phyloP scores from a whole-genome alignment of 257 asterid genomes.

The Apocynum venetum region DNA sequence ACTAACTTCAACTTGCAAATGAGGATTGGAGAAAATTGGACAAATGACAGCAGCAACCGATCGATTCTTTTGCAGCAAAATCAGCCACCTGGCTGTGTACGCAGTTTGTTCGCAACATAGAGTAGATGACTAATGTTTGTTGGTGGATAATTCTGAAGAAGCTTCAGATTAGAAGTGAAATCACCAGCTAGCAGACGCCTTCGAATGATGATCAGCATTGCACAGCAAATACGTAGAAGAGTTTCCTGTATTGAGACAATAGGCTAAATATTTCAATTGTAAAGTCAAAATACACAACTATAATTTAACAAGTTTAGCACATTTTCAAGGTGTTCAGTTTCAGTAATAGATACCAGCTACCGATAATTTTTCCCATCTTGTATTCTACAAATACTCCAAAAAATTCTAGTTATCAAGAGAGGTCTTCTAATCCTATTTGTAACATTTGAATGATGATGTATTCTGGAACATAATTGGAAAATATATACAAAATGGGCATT shows the following conservation, averaged over 20 bases:
- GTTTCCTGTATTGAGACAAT: constrained; percentile 57
- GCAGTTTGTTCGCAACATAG: constrained; percentile 84
- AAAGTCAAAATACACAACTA: background rate
- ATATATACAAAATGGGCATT: background rate
- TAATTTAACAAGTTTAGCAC: background rate
- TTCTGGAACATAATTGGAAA: background rate
- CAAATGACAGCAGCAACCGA: background rate
- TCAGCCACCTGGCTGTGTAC: constrained; percentile 32
- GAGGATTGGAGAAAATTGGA: background rate
- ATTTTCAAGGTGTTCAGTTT: background rate
- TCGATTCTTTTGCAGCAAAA: background rate
- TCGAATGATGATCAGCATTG: constrained; percentile 82
- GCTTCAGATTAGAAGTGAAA: constrained; percentile 85
- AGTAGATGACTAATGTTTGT: constrained; percentile 89
- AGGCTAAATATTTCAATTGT: background rate
- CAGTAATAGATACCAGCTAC: background rate
- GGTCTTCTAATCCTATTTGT: background rate
- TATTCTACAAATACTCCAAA: too few species aligned
- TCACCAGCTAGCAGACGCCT: constrained; percentile 92
- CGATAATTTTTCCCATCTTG: background rate
- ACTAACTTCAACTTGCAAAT: background rate
- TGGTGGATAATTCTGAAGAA: constrained; percentile 81
- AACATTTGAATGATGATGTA: background rate
- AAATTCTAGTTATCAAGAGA: background rate
- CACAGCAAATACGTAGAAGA: constrained; percentile 79